Base-by-base conservation (phyloP, 1,284 basidiomycete species). In the Wolfiporia cocos region DNA sequence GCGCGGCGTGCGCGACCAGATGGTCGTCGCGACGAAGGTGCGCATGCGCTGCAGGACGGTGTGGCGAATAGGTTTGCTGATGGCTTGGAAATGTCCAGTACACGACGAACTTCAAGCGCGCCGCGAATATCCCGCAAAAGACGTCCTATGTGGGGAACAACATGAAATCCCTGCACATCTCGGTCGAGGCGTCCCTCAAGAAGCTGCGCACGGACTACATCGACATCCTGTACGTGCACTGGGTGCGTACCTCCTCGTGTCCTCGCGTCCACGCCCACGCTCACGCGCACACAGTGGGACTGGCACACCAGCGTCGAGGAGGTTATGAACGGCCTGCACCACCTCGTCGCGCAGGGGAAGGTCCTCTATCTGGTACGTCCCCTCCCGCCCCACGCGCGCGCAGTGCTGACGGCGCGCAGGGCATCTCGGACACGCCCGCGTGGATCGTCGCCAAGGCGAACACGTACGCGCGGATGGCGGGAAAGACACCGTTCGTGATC, bases 141-240 rank as follows among this genome's bases (percentile, higher is more conserved):
- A 52, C 62, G 5, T 55, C 67, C 39, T 78, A 70, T 49, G 52
- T 51, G 3, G 78, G 76, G 1, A 80, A 78, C 56, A 68, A 62
- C 42, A 34, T 55, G 40, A 74, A 76, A 49, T 65, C 68, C 0
- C 43, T 78, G 45, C 64, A 68, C 41, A 32, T 70, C 28, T 69
- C 68, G 32, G 60, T 78, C 28, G 61, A 64, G 20, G 67, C 55
- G 2, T 73, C 71, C 18, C 63, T 81, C 43, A 71, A 73, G 57
- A 80, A 77, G 51, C 66, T 81, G 5, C 66, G 74, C 19, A 81
- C 78, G 10, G 52, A 57, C 29, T 81, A 78, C 48, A 68, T 76
- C 51, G 74, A 76, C 48, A 62, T 75, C 19, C 53, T 73, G 21
- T 78, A 78, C 56, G 55, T 77, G 12, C 76, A 77, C 55, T 75